phyloP scores from a whole-genome alignment of 2,329 filamentous ascomycete species.

The Xylariales sp. region DNA sequence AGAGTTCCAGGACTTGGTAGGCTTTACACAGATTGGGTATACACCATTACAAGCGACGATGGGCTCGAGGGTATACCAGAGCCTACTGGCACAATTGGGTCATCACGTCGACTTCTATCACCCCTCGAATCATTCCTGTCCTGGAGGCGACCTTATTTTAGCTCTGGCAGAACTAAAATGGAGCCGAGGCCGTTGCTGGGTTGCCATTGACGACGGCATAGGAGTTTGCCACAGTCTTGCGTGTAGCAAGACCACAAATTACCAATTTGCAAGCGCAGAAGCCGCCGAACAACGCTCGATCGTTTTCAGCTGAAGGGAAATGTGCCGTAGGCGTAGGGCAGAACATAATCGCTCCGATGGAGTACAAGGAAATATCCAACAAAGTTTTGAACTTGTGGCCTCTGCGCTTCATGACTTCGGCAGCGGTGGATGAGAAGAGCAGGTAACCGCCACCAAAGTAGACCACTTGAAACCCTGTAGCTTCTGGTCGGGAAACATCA shows the following conservation, averaged over 20 bases:
- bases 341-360: constrained; percentile 32
- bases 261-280: constrained; percentile 65
- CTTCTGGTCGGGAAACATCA: too few relatives aligned
- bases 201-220: constrained; percentile 42
- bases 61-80: too few relatives aligned
- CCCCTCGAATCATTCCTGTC: too few relatives aligned
- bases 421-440: constrained; percentile 34
- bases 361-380: constrained; percentile 46
- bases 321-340: constrained; percentile 12
- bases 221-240: constrained; percentile 50
- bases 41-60: too few relatives aligned
- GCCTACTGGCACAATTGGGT: too few relatives aligned
- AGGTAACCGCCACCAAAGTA: constrained; percentile 34
- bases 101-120: too few relatives aligned
- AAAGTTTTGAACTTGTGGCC: constrained; percentile 41
- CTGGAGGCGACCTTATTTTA: constrained; percentile 52
- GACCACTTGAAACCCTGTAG: constrained; percentile 37
- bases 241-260: constrained; percentile 27
- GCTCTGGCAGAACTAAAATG: constrained; percentile 49
- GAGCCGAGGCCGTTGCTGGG: constrained; percentile 47
- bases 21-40: too few relatives aligned
- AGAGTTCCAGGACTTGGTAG: too few relatives aligned
- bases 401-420: constrained; percentile 35
- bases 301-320: constrained; percentile 35
- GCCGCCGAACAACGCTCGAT: constrained; percentile 60